Percentiles rank a stretch among this genome's conserved stretches.
Evolutionary conservation across 257 asterid species (phyloP).

Genomic region (Euphrasia confusa): DNA sequence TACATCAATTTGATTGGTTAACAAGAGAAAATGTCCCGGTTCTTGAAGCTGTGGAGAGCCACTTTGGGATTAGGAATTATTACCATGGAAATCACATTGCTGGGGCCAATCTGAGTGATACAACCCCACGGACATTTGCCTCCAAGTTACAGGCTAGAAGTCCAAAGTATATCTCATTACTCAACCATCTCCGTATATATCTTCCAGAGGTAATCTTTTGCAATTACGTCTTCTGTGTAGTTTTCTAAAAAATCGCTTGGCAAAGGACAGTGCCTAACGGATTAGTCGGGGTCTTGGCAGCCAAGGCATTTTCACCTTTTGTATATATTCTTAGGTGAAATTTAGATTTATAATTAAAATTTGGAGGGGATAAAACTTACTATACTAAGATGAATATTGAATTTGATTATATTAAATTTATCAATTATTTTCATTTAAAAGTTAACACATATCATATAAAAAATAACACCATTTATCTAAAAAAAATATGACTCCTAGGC

Average conservation of each 20-base stretch:
- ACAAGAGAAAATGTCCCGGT: conserved; percentile 95
- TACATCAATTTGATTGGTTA: conserved; percentile 97
- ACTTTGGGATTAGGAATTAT: conserved; percentile 68
- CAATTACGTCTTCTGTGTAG: neutral
- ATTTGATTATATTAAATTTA: too few relatives aligned
- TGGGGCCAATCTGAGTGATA: conserved; percentile 81
- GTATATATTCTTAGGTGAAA: too few relatives aligned
- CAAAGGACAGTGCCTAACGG: too few relatives aligned
- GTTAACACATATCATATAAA: too few relatives aligned
- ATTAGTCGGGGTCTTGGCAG: too few relatives aligned
- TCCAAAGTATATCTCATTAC: conserved; percentile 92
- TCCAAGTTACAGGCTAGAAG: conserved; percentile 94
- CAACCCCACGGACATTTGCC: conserved; percentile 81
- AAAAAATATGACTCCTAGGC: too few relatives aligned
- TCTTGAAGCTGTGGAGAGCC: conserved; percentile 95
- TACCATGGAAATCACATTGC: conserved; percentile 93
- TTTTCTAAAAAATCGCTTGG: neutral
- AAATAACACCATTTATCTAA: too few relatives aligned
- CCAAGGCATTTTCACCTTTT: too few relatives aligned
- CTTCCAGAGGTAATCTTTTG: conserved; percentile 80
- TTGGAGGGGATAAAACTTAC: too few relatives aligned
- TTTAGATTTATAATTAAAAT: too few relatives aligned
- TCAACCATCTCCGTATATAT: conserved; percentile 95
- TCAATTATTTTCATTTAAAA: too few relatives aligned
- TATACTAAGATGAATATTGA: too few relatives aligned